Base-by-base conservation (phyloP, 2,329 filamentous ascomycete genomes). In the Sordariomycetes sp. region DNA sequence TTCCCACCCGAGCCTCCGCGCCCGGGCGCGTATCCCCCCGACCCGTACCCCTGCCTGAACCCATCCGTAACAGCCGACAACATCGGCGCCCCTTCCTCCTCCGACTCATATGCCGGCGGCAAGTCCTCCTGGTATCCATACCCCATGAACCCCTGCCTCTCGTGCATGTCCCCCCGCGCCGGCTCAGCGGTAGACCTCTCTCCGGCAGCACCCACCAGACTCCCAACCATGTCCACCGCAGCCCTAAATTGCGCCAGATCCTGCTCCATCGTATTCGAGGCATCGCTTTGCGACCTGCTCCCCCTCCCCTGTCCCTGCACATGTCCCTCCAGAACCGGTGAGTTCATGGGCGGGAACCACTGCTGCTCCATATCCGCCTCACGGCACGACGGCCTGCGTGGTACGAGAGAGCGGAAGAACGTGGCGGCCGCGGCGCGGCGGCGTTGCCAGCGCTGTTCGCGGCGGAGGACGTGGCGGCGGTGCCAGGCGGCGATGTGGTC, bases 161-260 rank as follows among this genome's bases (percentile, higher is more conserved):
- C n/a, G 6, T 15, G 15, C 15, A 17, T 17, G 15, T 17, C 10
- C n/a, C 13, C 55, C 35, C 57, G 25, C 15, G 42, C 25, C 39
- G 50, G 15, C 42, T 22, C 34, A 2, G 45, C 22, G 7, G 24
- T 8, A 50, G 62, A 59, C 22, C 68, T 70, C 60, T 75, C 74
- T 57, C 34, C 55, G 55, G 76, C 74, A 1, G 70, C 73, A 6
- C 72, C 67, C 24, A 78, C 69, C 55, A 79, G 68, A 48, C 73
- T 71, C 48, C 71, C 72, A 0, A 79, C 73, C 52, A 77, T 67
- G 6, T 69, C 68, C 7, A 74, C 75, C 2, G 72, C 76, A 55
- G 70, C 69, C 2, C 76, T 70, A 64, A 79, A 75, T 54, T 72
- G 68, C 2, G 74, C 71, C 60, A 79, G 71, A 62, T 78, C 76